Evolutionary conservation across 2,329 filamentous ascomycete species (phyloP).

Genomic region (Hysterium pulicare): DNA sequence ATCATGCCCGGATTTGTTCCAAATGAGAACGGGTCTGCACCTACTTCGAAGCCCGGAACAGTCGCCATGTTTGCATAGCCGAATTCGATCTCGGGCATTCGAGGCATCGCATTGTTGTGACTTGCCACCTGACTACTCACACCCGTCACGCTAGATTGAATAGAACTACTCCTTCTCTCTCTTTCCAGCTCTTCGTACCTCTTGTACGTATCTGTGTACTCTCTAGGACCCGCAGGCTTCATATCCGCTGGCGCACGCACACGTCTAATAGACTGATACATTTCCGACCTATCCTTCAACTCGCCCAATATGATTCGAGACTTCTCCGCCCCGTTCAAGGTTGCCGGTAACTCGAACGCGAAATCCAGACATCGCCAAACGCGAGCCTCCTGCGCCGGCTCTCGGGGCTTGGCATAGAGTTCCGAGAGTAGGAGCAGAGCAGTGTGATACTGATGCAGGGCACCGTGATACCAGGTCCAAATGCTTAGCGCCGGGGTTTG

Average conservation of each 20-base stretch:
- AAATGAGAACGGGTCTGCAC: not conserved
- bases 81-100: no score
- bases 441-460: constrained; percentile 69
- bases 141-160: no score
- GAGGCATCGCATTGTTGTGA: no score
- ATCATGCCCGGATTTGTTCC: not conserved
- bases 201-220: constrained; percentile 21
- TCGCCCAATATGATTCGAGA: constrained; percentile 60
- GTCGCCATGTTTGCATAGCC: no score
- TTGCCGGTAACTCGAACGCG: constrained; percentile 61
- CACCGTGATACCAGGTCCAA: constrained; percentile 70
- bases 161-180: no score
- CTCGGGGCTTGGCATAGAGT: constrained; percentile 57
- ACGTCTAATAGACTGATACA: constrained; percentile 59
- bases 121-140: no score
- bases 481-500: constrained; percentile 49
- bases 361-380: constrained; percentile 72
- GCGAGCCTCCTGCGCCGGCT: constrained; percentile 57
- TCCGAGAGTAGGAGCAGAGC: constrained; percentile 68
- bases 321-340: constrained; percentile 55
- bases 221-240: constrained; percentile 26
- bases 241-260: constrained; percentile 52
- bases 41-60: constrained; percentile 5
- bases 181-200: constrained; percentile 3
- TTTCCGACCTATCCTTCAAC: constrained; percentile 57